These are phyloP conservation scores for Gossypium davidsonii DNA, from an alignment of 441 rosid genomes.

Conservation along the genomic window DNA sequence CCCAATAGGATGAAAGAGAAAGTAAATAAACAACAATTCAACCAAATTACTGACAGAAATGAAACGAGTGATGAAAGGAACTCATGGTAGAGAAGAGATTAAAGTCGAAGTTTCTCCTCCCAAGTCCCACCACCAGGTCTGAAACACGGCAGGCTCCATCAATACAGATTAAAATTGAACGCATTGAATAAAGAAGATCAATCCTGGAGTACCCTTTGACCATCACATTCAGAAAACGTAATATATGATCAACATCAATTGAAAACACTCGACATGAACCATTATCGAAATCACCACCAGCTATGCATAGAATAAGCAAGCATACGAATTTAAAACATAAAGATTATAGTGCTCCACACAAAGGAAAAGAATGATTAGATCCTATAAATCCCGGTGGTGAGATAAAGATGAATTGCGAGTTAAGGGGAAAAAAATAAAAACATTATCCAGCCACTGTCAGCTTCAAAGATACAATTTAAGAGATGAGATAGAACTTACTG, in stretches of 20 bases:
- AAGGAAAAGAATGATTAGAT: neutral
- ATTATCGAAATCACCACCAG: neutral
- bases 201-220: neutral
- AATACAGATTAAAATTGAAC: neutral
- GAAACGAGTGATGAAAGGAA: neutral
- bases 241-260: neutral
- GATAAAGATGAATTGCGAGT: neutral
- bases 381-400: neutral
- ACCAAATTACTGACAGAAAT: neutral
- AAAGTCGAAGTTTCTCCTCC: neutral
- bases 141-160: neutral
- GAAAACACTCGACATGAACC: neutral
- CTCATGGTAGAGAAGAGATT: neutral
- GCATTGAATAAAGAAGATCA: neutral
- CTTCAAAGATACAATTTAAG: neutral
- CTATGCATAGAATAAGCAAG: neutral
- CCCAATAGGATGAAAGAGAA: neutral
- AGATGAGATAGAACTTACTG: constrained; percentile 10
- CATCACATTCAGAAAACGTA: neutral
- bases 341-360: neutral
- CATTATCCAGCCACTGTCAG: neutral
- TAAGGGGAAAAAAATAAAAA: neutral
- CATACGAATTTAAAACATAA: neutral
- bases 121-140: neutral
- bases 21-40: neutral